Percentiles rank a stretch among this genome's conserved stretches.
These are phyloP conservation scores for Pelargonium fulgidum DNA, from an alignment of 441 rosid genomes.

Conservation along the genomic window DNA sequence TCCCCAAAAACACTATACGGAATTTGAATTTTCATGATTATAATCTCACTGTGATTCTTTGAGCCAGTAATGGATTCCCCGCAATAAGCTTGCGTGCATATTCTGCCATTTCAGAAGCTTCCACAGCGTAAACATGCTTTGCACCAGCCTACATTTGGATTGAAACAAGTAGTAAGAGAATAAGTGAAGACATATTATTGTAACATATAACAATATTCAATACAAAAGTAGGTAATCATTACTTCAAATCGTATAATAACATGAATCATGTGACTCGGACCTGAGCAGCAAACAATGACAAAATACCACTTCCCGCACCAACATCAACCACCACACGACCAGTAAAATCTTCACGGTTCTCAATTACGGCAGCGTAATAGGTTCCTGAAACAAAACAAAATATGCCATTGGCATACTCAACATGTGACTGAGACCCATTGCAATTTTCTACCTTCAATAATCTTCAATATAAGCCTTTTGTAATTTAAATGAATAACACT, in stretches of 20 bases:
- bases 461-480: not conserved
- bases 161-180: not conserved
- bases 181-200: not conserved
- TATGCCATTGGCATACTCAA: not conserved
- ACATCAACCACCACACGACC: slow-evolving; percentile 92
- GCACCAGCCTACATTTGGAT: slow-evolving; percentile 69
- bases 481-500: not conserved
- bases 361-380: slow-evolving; percentile 89
- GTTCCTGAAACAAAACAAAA: slow-evolving; percentile 49
- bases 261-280: slow-evolving; percentile 24
- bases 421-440: not conserved
- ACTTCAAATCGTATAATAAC: slow-evolving; percentile 6
- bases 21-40: slow-evolving; percentile 14
- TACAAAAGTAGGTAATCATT: not conserved
- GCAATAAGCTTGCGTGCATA: slow-evolving; percentile 88
- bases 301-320: slow-evolving; percentile 97
- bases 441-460: not conserved
- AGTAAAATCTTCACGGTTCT: slow-evolving; percentile 76
- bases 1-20: slow-evolving; percentile 9
- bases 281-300: slow-evolving; percentile 96
- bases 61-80: slow-evolving; percentile 69
- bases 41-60: slow-evolving; percentile 72
- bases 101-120: slow-evolving; percentile 98
- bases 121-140: slow-evolving; percentile 94
- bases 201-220: not conserved